A percentile compares a stretch with the other conserved stretches of the same genome.
Evolutionary conservation across 1,139 yeast genomes (phyloP).

Genomic region (Insectozyma bohioensis): DNA sequence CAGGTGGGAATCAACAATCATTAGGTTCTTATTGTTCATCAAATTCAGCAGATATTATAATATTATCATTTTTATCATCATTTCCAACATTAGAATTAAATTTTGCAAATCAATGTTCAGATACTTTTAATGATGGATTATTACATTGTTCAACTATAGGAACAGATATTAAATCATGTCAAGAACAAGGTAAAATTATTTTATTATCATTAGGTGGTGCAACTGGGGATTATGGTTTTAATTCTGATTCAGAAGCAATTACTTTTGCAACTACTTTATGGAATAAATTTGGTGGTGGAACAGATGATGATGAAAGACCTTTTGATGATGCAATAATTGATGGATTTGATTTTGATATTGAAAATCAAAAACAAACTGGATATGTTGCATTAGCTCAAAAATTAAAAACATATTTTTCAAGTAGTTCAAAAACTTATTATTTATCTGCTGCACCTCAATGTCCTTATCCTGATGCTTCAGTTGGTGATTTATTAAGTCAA

Average conservation of each 20-base stretch:
- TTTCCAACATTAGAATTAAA: constrained; percentile 55
- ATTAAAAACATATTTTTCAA: constrained; percentile 53
- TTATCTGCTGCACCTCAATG: constrained; percentile 93
- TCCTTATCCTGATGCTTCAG: constrained; percentile 78
- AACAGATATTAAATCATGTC: constrained; percentile 72
- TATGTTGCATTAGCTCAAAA: constrained; percentile 58
- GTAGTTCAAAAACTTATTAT: constrained; percentile 59
- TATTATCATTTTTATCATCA: constrained; percentile 62
- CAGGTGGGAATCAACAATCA: constrained; percentile 64
- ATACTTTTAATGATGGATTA: constrained; percentile 51
- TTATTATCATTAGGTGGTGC: constrained; percentile 84
- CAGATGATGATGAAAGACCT: constrained; percentile 57
- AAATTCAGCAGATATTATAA: constrained; percentile 62
- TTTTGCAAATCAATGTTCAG: constrained; percentile 65
- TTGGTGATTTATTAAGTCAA: constrained; percentile 60
- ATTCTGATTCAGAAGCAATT: constrained; percentile 57
- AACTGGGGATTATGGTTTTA: constrained; percentile 69
- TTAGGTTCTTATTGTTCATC: constrained; percentile 65
- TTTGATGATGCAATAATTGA: constrained; percentile 51
- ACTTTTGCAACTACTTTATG: constrained; percentile 72
- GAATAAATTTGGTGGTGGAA: constrained; percentile 86
- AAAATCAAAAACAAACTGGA: constrained; percentile 45
- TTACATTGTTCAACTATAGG: constrained; percentile 62
- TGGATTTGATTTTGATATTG: constrained; percentile 43
- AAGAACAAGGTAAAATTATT: constrained; percentile 60